These are phyloP conservation scores for Xylariaceae sp. DNA, from an alignment of 2,329 filamentous ascomycete species.

Conservation along the genomic window DNA sequence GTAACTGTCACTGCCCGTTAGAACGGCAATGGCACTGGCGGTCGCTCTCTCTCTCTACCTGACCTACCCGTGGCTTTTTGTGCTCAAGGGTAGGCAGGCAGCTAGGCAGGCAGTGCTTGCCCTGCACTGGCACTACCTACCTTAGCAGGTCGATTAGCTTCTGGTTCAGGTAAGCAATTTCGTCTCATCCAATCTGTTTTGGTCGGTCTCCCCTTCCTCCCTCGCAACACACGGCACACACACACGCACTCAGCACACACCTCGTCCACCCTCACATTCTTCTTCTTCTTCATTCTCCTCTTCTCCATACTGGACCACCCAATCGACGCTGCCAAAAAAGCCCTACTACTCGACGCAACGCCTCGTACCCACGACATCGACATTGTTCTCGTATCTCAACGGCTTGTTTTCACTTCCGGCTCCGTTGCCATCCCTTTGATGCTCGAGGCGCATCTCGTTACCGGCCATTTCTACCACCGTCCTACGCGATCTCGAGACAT, in stretches of 20 bases:
- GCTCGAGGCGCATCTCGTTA: conserved; percentile 26
- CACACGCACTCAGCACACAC: conserved; percentile 14
- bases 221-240: conserved; percentile 15
- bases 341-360: conserved; percentile 14
- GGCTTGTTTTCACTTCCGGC: conserved; percentile 18
- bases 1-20: not conserved
- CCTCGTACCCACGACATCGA: conserved; percentile 22
- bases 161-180: conserved; percentile 7
- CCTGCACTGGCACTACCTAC: conserved; percentile 6
- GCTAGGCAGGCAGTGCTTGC: too few relatives aligned
- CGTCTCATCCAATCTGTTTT: conserved; percentile 18
- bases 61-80: too few relatives aligned
- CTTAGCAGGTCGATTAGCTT: conserved; percentile 1
- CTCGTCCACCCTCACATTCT: conserved; percentile 16
- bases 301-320: conserved; percentile 18
- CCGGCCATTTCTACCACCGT: conserved; percentile 15
- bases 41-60: too few relatives aligned
- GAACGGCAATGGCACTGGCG: not conserved
- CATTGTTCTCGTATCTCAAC: conserved; percentile 20
- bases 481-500: conserved; percentile 21
- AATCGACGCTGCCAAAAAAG: conserved; percentile 18
- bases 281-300: conserved; percentile 22
- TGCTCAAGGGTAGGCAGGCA: too few relatives aligned
- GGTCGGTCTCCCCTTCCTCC: conserved; percentile 24
- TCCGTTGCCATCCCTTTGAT: conserved; percentile 22